phyloP scores from a whole-genome alignment of 306 rosid genomes.

The Quercus parvula region DNA sequence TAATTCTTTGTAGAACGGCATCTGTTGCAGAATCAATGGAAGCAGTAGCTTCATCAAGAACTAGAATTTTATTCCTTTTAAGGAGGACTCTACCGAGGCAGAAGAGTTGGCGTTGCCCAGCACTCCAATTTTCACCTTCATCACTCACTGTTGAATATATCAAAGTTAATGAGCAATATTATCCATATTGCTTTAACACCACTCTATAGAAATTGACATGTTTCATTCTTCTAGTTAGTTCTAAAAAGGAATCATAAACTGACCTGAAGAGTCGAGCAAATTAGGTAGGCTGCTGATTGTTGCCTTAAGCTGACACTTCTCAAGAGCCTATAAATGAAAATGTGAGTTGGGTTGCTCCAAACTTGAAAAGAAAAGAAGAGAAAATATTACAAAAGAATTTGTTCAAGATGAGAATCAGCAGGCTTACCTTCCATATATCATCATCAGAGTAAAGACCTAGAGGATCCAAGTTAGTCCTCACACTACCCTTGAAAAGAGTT shows the following conservation, averaged over 20 bases:
- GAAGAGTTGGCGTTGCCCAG: slow-evolving; percentile 62
- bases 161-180: background rate
- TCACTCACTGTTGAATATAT: slow-evolving; percentile 37
- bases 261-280: slow-evolving; percentile 50
- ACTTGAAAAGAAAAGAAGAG: background rate
- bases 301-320: slow-evolving; percentile 55
- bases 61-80: slow-evolving; percentile 53
- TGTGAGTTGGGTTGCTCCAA: background rate
- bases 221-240: background rate
- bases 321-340: slow-evolving; percentile 36
- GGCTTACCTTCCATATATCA: slow-evolving; percentile 70
- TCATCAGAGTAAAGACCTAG: slow-evolving; percentile 71
- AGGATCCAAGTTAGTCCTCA: slow-evolving; percentile 79
- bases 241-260: background rate
- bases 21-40: slow-evolving; percentile 70
- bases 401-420: background rate
- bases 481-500: slow-evolving; percentile 75
- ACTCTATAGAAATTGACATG: background rate
- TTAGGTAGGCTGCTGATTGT: slow-evolving; percentile 38
- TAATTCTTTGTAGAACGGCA: slow-evolving; percentile 46
- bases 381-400: background rate
- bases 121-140: slow-evolving; percentile 73
- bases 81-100: slow-evolving; percentile 66
- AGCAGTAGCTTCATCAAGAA: slow-evolving; percentile 70
- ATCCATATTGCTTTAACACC: background rate